Evolutionary conservation across 352 stramenopile genomes (phyloP).

Genomic region (Elongisporangium senticosum): DNA sequence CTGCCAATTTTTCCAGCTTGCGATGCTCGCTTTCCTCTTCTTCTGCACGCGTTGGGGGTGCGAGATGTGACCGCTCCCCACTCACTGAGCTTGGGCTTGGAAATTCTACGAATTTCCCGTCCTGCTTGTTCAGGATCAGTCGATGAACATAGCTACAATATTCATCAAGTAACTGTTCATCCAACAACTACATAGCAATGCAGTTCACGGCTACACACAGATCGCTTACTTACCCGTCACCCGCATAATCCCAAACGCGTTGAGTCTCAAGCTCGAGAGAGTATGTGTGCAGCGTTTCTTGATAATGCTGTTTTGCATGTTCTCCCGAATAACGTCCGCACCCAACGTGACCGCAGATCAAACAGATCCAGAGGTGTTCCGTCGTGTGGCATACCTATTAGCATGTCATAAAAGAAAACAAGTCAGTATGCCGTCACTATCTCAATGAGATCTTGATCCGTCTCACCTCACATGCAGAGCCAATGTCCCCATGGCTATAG

Average conservation of each 20-base stretch:
- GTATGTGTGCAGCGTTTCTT: conserved; percentile 92
- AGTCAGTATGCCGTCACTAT: background rate
- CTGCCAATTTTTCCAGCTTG: conserved; percentile 94
- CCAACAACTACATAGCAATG: conserved; percentile 30
- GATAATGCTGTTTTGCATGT: conserved; percentile 93
- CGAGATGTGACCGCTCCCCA: conserved; percentile 63
- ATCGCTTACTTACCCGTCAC: conserved; percentile 79
- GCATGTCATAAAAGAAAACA: background rate
- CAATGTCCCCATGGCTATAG: conserved; percentile 93
- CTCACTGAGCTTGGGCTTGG: conserved; percentile 76
- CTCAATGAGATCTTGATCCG: conserved; percentile 24
- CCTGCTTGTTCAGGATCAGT: conserved; percentile 87
- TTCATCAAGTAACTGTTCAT: background rate
- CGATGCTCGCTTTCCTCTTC: conserved; percentile 91
- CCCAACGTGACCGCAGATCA: conserved; percentile 95
- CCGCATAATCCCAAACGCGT: conserved; percentile 95
- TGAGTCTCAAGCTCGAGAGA: conserved; percentile 94
- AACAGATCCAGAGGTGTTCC: conserved; percentile 94
- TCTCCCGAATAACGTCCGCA: conserved; percentile 94
- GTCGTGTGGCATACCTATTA: conserved; percentile 85
- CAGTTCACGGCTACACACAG: conserved; percentile 29
- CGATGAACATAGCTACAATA: conserved; percentile 65
- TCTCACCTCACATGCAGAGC: conserved; percentile 86
- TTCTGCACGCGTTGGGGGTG: conserved; percentile 58
- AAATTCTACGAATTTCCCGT: conserved; percentile 96